Base-by-base conservation (phyloP, 2,329 filamentous ascomycete genomes). In the Clonostachys chloroleuca region DNA sequence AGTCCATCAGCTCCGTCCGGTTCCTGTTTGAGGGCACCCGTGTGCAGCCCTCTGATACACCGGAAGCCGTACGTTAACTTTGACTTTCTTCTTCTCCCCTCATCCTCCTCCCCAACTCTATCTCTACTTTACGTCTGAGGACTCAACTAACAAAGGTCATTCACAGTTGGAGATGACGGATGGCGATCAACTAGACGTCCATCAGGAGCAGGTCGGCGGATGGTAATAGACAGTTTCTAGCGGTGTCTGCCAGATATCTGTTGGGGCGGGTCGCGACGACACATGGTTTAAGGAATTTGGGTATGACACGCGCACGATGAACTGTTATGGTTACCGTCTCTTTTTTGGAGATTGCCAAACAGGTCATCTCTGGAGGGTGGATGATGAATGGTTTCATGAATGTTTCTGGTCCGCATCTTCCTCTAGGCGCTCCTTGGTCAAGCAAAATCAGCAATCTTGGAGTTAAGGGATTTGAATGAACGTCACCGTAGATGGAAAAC, bases 1-100 rank as follows among this genome's bases (percentile, higher is more conserved):
- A 97, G 76, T 83, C 86, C 34, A 73, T 85, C 7, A 81, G 76
- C 34, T 92, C 89, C 6, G 92, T 97, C 42, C 86, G 94, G 33
- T 99, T 99, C 68, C 77, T 99, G 2, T 97, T 97, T 59, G 94
- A 99, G 58, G 94, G 94, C n/a, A 86, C 88, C 57, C 86, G 94
- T 49, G 94, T 99, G 7, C 87, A 95, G 60, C 83, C 87, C 0
- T 84, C 83, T 16, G 94, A 99, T 63, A 96, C 89, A 13, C 94
- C 94, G 2, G 92, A 97, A 47, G 86, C 84, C 50, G 94, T 97
- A 81, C 70, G 91, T 81, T 49, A 50, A 30, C 24, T 30, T 30
- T 42, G 8, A 37, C 46, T 46, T 42, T 20, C 42, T 49, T 20
- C 34, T 40, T 24, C 40, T 16, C 35, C 10, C 9, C 17, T 5